Evolutionary conservation across 345 rosid species (phyloP).

Genomic region (Brassica carinata): DNA sequence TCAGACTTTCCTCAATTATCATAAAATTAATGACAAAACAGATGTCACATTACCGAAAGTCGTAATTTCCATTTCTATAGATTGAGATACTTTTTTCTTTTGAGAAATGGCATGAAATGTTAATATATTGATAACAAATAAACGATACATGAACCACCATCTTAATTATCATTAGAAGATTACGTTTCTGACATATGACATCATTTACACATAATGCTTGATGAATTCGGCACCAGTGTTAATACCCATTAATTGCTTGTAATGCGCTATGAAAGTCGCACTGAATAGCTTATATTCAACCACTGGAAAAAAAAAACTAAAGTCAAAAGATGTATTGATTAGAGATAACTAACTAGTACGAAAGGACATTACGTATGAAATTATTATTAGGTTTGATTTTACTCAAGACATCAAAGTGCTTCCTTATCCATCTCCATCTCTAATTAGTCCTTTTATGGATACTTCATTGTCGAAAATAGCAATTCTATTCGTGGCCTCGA

Average conservation of each 20-base stretch:
- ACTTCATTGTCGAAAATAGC: not conserved
- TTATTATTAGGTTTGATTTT: slow-evolving; percentile 29
- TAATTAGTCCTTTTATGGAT: not conserved
- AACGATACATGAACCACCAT: not conserved
- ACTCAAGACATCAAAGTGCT: slow-evolving; percentile 3
- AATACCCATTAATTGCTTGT: not conserved
- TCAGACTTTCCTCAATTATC: slow-evolving; percentile 6
- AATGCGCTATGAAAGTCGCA: slow-evolving; percentile 9
- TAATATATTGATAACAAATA: not conserved
- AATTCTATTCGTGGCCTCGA: not conserved
- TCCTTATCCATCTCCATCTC: slow-evolving; percentile 16
- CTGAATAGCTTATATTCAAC: slow-evolving; percentile 15
- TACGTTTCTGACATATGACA: not conserved
- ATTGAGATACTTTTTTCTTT: not conserved
- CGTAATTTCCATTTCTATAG: not conserved
- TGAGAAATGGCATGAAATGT: too few relatives aligned
- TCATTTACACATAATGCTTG: slow-evolving; percentile 25
- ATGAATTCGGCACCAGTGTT: slow-evolving; percentile 6
- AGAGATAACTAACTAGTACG: slow-evolving; percentile 17
- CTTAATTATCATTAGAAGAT: not conserved
- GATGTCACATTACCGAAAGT: not conserved
- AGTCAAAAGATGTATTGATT: slow-evolving; percentile 37
- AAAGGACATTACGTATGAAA: slow-evolving; percentile 8
- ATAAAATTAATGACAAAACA: not conserved
- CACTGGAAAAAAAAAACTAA: not conserved